phyloP scores from a whole-genome alignment of 2,329 filamentous ascomycete species.

The Canariomyces notabilis region DNA sequence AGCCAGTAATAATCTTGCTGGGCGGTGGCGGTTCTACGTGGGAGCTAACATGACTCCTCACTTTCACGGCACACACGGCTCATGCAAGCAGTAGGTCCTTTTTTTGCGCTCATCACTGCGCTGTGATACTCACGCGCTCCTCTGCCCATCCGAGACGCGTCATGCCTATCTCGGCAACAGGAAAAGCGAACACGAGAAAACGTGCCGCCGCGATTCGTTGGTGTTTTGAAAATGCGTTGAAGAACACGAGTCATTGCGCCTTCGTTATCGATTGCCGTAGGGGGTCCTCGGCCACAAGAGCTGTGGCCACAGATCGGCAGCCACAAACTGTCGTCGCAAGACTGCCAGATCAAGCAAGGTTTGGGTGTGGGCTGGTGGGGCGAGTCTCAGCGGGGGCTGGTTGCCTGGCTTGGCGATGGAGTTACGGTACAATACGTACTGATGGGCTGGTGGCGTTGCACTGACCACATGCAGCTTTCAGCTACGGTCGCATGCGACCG shows the following conservation, averaged over 20 bases:
- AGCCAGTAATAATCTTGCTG: slow-evolving; percentile 2
- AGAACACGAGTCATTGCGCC: slow-evolving; percentile 6
- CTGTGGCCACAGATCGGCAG: too few relatives aligned
- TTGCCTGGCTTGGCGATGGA: slow-evolving; percentile 17
- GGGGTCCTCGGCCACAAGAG: background rate
- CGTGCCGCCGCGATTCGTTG: slow-evolving; percentile 5
- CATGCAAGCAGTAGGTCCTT: slow-evolving; percentile 1
- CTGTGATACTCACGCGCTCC: slow-evolving; percentile 12
- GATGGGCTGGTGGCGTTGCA: slow-evolving; percentile 27
- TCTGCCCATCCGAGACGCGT: slow-evolving; percentile 12
- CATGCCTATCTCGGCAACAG: slow-evolving; percentile 1
- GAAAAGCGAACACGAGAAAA: slow-evolving; percentile 8
- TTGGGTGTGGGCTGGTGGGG: slow-evolving; percentile 13
- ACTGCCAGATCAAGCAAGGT: too few relatives aligned
- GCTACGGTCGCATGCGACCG: slow-evolving; percentile 28
- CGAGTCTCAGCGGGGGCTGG: slow-evolving; percentile 12
- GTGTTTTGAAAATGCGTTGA: background rate
- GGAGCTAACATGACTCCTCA: slow-evolving; percentile 13
- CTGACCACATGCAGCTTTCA: slow-evolving; percentile 32
- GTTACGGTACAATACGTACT: slow-evolving; percentile 8
- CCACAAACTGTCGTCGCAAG: too few relatives aligned
- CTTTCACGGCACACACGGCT: slow-evolving; percentile 9
- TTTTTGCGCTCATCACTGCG: background rate
- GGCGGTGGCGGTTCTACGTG: slow-evolving; percentile 9
- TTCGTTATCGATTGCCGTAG: slow-evolving; percentile 1